Base-by-base conservation (phyloP, 768 basidiomycete species). In the Agaricus sinodeliciosus region DNA sequence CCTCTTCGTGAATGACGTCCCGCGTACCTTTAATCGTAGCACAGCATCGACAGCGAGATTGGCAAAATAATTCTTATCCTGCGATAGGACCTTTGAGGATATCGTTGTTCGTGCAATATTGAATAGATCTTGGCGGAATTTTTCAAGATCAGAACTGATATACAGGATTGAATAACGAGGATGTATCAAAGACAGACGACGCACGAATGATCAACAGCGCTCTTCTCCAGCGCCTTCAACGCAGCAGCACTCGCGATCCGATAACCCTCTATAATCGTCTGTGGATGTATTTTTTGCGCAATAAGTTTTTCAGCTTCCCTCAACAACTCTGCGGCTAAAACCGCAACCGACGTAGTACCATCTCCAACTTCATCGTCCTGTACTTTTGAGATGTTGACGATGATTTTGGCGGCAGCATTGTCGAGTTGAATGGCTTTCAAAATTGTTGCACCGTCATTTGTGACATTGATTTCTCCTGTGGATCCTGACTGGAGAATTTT, bases 351-450 rank as follows among this genome's bases (percentile, higher is more conserved):
- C 19, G 91, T 94, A 34, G 91, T 94, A 39, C 91, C 96, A 70
- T 98, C 96, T 16, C 96, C 96, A 43, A 99, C 85, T 69, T 99
- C 96, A 65, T 99, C 96, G 66, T 99, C 96, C 72, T 98, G 96
- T n/a, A 98, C 95, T 66, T 99, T 99, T 0, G 94, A 95, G 69
- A 99, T 98, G 70, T 99, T 98, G 62, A 99, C 96, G 50, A 99
- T 80, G 67, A 99, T 97, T 77, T 99, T 99, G 37, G 96, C 96
- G 2, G 95, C 95, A 4, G 96, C 91, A 66, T 99, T 98, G 71
- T 99, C 96, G 58, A 99, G 84, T 62, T 93, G 88, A 62, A 99
- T 98, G 44, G 90, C 85, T 68, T 97, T 98, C 54, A 99, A 81
- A 62, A 98, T 99, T 43, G 96, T 98, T 3, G 96, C 96, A 3